Base-by-base conservation (phyloP, 352 stramenopile genomes). In the Pythium dissimile region DNA sequence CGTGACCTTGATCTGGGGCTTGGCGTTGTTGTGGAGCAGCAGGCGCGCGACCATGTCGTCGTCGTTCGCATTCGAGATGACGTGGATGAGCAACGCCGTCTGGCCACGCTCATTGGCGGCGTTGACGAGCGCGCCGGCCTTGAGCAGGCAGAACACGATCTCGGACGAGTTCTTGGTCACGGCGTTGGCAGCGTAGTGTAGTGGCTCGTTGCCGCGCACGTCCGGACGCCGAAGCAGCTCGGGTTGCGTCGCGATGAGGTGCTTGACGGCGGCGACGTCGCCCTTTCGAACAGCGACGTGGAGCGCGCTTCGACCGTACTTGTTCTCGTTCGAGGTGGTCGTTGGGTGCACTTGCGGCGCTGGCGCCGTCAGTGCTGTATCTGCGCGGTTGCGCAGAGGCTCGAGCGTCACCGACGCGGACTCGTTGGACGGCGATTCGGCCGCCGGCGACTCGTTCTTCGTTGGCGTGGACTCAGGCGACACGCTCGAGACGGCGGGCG, bases 281-380 rank as follows among this genome's bases (percentile, higher is more conserved):
- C 76, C 76, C 28, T 72, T 78, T 28, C 76, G 76, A 21, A 82
- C 70, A 1, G 76, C 76, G 27, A 75, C 75, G 53, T 86, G 76
- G 28, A 86, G 67, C 12, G 32, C 35, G 23, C 61, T 80, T 24
- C 76, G 71, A 10, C 63, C 67, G 56, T 82, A 86, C 46, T 80
- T 86, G 45, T 77, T 66, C 20, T 70, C 62, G 2, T 42, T 21
- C 24, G n/a, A 48, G 12, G 8, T 28, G 45, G 27, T 59, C 26
- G 42, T 21, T 2, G 30, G 26, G 18, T 21, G 20, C 28, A 50
- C 45, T 9, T 30, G 31, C 5, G 42, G 38, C 21, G 47, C 27
- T n/a, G n/a, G 12, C 1, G 46, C 57, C 6, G 47, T 59, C 9
- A 49, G 26, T 15, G 58, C 48, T 20, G 42, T 66, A 37, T 66